Evolutionary conservation across 345 rosid species (phyloP), one percentile per base, ranked within the genome.

Genomic region (Brassica rapa): DNA sequence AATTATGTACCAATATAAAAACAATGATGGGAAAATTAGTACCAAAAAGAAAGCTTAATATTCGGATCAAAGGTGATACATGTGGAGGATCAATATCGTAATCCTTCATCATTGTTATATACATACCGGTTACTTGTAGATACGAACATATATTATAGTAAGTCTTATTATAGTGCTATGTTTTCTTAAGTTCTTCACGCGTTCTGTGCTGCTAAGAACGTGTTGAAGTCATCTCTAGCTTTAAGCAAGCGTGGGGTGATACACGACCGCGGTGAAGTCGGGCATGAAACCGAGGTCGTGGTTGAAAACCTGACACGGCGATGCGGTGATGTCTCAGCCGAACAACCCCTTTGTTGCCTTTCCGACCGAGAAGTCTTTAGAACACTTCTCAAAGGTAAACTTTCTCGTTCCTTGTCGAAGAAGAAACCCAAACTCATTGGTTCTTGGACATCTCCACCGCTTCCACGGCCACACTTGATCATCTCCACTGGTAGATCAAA

Each of bases 401-500:
- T n/a, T 12, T 30, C 27, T 2, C 63, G 23, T 56, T 91, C 96
- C 79, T 81, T 88, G 5, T 89, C 82, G 25, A 91, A 90, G 10
- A 94, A 57, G 33, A 89, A 93, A 16, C 97, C 88, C 0, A 93
- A 82, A 15, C 86, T 81, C 70, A 89, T 86, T 0, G 96, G 96
- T 3, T 86, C 86, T 57, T 80, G 82, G 4, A 88, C 82, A 19
- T 91, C 93, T 88, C 12, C 27, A 19, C 64, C 67, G 9, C 55
- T 92, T 87, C 25, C 60, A 35, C 59, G 62, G 9, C 62, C 76
- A 16, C 70, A 78, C 69, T 66, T 84, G 3, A 88, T 89, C 84
- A 91, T 71, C 81, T 93, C 97, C n/a, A 87, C 24, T 0, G 97
- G 97, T 9, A 91, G 79, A 81, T 93, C 95, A 4, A 86, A 89